Evolutionary conservation across 345 rosid genomes (phyloP), one percentile per base, ranked within the genome.

Genomic region (Lenwebbia sp.): DNA sequence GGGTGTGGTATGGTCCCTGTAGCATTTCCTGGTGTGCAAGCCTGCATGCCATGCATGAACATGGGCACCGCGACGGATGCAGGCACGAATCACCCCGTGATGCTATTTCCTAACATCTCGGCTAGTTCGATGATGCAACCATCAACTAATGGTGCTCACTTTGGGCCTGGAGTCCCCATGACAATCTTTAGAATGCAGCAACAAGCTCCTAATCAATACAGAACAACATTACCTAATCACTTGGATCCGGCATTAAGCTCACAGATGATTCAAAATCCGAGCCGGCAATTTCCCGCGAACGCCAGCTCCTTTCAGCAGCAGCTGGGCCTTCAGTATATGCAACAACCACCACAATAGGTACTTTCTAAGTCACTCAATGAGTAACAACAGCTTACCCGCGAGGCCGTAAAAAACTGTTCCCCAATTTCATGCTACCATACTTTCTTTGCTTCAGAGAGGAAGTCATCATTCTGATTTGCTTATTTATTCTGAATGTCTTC

Each of bases 1-100:
- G 94, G 95, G 87, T 91, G 94, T 83, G 93, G 95, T 84, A 85
- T 93, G 94, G 93, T 91, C 83, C 94, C 94, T 4, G 91, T 92
- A 93, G 91, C 89, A 92, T 91, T 89, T 89, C 91, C 95, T 1
- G 92, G 94, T 2, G 88, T 89, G 84, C 87, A 83, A 51, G 60
- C 85, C 26, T 53, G 33, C 84, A 30, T 83, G 60, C 26, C 62
- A 37, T 65, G 82, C 85, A 88, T 87, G 90, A 89, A 86, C 12
- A 86, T 90, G 92, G 93, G 90, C 44, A 90, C 47, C 37, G 47
- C 47, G 4, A 70, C 13, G 23, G 21, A 37, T 3, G 4, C 90
- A 85, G 92, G 92, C 83, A 87, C 90, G 90, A 90, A 44, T 58
- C 84, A 91, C 30, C 93, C 89, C 37, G 89, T 94, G 92, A 90